Conservation (phyloP, 208 protist species). For the Trypanosoma platydactyli region DNA sequence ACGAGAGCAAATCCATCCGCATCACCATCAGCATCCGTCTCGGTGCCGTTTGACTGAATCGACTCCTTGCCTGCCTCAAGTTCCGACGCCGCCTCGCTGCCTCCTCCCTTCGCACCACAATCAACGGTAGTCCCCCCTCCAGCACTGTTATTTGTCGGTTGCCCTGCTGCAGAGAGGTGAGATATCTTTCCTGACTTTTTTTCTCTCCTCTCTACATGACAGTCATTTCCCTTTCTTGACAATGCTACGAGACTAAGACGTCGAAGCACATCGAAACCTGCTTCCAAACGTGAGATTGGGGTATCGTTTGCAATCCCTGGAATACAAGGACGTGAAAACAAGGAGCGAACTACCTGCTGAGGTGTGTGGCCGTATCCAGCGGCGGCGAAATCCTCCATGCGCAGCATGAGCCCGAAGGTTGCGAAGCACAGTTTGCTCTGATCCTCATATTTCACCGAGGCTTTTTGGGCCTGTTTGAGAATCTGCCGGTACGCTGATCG, state of each 20-base stretch:
- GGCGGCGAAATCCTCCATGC: conserved; percentile 57
- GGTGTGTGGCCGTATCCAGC: conserved; percentile 65
- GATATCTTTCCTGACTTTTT: neutral
- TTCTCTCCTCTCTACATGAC: neutral
- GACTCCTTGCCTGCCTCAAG: too few species aligned
- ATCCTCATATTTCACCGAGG: conserved; percentile 40
- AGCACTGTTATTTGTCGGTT: neutral
- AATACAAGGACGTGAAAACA: conserved; percentile 60
- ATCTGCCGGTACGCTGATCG: conserved; percentile 73
- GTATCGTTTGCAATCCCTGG: conserved; percentile 46
- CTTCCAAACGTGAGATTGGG: conserved; percentile 35
- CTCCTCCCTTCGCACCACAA: neutral
- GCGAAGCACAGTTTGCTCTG: conserved; percentile 66
- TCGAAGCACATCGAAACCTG: conserved; percentile 63
- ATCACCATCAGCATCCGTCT: conserved; percentile 23
- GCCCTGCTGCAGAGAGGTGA: too few species aligned
- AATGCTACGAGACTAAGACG: conserved; percentile 38
- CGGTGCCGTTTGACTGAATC: neutral
- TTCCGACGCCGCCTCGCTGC: neutral
- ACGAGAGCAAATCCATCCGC: conserved; percentile 39
- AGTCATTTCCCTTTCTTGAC: neutral
- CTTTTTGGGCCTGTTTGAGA: conserved; percentile 40
- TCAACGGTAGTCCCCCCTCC: too few species aligned
- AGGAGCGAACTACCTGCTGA: conserved; percentile 40
- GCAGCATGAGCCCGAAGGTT: conserved; percentile 63